Evolutionary conservation across 768 basidiomycete species (phyloP).

Genomic region (Trametes cingulata): DNA sequence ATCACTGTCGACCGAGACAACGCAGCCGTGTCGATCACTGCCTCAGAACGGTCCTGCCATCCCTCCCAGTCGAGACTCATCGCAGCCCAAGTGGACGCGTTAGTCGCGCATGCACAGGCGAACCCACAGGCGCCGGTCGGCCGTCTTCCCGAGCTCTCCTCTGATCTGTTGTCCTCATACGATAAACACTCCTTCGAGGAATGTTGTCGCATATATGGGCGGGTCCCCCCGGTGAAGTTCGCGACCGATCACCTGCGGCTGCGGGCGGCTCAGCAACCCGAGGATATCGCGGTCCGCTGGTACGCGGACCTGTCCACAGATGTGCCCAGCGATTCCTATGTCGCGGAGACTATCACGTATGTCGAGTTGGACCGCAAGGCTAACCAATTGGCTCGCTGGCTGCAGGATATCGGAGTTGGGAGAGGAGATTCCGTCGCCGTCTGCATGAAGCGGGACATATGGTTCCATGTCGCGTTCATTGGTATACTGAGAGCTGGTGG

Average conservation of each 20-base stretch:
- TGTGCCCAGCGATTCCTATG: not conserved
- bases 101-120: conserved; percentile 3
- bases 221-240: conserved; percentile 9
- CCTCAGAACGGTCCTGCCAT: conserved; percentile 13
- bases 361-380: conserved; percentile 36
- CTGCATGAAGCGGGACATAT: conserved; percentile 44
- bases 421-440: conserved; percentile 46
- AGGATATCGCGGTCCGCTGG: conserved; percentile 19
- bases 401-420: conserved; percentile 37
- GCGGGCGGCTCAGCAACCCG: conserved; percentile 3
- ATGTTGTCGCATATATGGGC: conserved; percentile 5
- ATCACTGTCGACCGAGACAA: conserved; percentile 1
- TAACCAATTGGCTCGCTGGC: conserved; percentile 46
- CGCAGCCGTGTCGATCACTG: conserved; percentile 9
- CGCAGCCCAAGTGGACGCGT: conserved; percentile 14
- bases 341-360: conserved; percentile 33
- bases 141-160: not conserved
- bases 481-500: conserved; percentile 50
- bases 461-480: conserved; percentile 45
- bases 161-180: conserved; percentile 9
- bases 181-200: conserved; percentile 14
- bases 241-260: conserved; percentile 15
- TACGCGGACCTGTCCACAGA: conserved; percentile 19
- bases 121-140: not conserved
- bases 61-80: conserved; percentile 17